Base-by-base conservation (phyloP, 768 basidiomycete genomes). In the Cubamyces sp. region DNA sequence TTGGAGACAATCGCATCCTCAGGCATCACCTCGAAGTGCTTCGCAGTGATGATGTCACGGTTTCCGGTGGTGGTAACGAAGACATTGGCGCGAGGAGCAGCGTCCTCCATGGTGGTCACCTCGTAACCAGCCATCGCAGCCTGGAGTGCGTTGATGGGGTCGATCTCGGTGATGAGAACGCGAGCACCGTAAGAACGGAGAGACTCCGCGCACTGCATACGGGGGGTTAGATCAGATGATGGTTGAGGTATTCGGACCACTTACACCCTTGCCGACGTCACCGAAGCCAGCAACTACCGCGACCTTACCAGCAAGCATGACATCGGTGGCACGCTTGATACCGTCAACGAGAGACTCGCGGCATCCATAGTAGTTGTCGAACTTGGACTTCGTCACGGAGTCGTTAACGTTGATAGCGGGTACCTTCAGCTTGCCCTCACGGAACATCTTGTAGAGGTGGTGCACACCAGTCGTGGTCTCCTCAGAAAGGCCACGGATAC, bases 331-430 rank as follows among this genome's bases (percentile, higher is more conserved):
- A 73, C 97, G 95, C 87, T 99, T 99, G 82, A 99, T 98, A 70
- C 97, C 97, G 75, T 99, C 97, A 64, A 99, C 97, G 65, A 99
- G 92, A 34, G 97, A 99, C 79, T 99, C 97, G 73, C 97, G 94
- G 81, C 97, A 99, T 64, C 97, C 97, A 75, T 99, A 99, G 79
- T 94, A 91, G 81, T 94, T 94, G 80, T 96, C 91, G 75, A 99
- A 99, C 84, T 99, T 99, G 74, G 95, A 97, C 80, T 99, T 99
- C 68, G 97, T 99, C 73, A 99, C 97, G 5, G 96, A 97, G 81
- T 97, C 96, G 77, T 98, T 98, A 73, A 99, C 97, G 77, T 99
- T 99, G 84, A 99, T 98, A 65, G 97, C 97, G 63, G 97, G 96
- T 67, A 98, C 84, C 83, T 95, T 96, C 74, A 99, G 87, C 75